These are phyloP conservation scores for Panicum miliaceum DNA, from an alignment of 176 grass and related monocot species.

Conservation along the genomic window DNA sequence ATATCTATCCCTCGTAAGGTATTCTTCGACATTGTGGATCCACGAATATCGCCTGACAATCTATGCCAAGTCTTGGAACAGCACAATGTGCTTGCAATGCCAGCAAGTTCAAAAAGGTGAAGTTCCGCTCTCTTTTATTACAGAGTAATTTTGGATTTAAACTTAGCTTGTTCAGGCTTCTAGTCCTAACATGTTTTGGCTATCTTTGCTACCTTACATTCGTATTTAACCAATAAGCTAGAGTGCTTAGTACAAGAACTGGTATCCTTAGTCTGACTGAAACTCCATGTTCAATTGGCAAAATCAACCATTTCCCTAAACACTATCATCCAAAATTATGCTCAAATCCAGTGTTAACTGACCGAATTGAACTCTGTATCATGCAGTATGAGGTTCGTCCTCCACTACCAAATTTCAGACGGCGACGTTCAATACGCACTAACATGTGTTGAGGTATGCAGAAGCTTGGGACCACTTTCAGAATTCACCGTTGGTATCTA, in stretches of 20 bases:
- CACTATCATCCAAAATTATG: not conserved
- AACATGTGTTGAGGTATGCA: constrained; percentile 74
- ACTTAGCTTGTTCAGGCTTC: not conserved
- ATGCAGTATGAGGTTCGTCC: constrained; percentile 83
- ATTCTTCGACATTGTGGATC: constrained; percentile 70
- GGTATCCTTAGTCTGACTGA: not conserved
- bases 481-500: not conserved
- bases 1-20: constrained; percentile 44
- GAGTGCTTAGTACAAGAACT: not conserved
- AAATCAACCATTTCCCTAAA: not conserved
- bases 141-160: not conserved
- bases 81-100: constrained; percentile 81
- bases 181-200: not conserved
- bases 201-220: not conserved
- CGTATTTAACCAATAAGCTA: not conserved
- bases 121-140: not conserved
- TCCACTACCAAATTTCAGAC: constrained; percentile 95
- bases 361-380: constrained; percentile 1
- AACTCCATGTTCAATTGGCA: not conserved
- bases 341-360: not conserved
- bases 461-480: not conserved
- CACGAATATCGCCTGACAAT: constrained; percentile 56
- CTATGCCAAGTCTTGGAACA: constrained; percentile 75
- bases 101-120: constrained; percentile 71
- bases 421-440: constrained; percentile 74